Conservation (phyloP, 345 rosid genomes). For the Gossypium anomalum region DNA sequence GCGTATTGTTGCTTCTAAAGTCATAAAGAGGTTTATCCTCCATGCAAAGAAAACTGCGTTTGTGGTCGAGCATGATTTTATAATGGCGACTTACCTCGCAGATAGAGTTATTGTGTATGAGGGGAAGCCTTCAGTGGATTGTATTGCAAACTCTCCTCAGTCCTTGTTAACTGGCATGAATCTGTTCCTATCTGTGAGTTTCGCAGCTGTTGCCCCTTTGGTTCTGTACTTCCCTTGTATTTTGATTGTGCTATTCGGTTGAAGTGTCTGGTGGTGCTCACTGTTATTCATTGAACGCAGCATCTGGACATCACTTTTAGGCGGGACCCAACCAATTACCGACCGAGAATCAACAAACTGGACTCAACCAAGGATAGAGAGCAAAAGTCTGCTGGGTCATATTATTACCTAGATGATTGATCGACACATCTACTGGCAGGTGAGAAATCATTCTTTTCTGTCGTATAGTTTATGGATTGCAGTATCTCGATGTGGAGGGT, state of each 20-base stretch:
- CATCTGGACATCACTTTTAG: slow-evolving; percentile 93
- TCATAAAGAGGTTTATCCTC: slow-evolving; percentile 93
- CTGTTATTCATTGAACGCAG: slow-evolving; percentile 32
- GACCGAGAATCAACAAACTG: slow-evolving; percentile 92
- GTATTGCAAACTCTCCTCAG: slow-evolving; percentile 85
- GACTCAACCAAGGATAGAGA: slow-evolving; percentile 97
- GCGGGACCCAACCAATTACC: slow-evolving; percentile 86
- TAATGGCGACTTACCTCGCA: slow-evolving; percentile 94
- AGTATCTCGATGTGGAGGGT: neutral
- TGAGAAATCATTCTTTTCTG: neutral
- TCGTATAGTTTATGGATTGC: neutral
- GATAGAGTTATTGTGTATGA: slow-evolving; percentile 93
- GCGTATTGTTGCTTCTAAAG: slow-evolving; percentile 98
- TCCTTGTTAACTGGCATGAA: slow-evolving; percentile 96
- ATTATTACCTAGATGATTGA: slow-evolving; percentile 88
- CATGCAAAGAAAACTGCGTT: slow-evolving; percentile 99
- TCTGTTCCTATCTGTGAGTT: slow-evolving; percentile 88
- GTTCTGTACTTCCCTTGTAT: neutral
- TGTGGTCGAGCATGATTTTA: slow-evolving; percentile 94
- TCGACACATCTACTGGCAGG: slow-evolving; percentile 28
- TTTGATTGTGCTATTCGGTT: neutral
- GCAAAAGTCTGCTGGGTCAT: slow-evolving; percentile 91
- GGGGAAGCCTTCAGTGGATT: slow-evolving; percentile 83
- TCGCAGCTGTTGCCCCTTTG: neutral
- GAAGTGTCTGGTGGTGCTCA: neutral